Conservation (phyloP, 805 yeast species). For the Suhomyces pyralidae region DNA sequence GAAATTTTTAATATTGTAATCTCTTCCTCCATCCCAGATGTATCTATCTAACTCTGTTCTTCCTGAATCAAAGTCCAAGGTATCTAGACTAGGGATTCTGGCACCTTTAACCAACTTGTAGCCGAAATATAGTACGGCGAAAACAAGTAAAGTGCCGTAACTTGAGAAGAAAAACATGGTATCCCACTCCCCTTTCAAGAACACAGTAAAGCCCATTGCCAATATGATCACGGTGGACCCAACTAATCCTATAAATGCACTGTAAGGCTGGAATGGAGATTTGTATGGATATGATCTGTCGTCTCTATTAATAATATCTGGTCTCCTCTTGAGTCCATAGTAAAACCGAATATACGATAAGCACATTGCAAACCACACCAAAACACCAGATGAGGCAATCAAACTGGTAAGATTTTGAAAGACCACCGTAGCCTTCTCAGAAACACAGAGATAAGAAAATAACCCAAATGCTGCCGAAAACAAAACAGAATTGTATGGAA, state of each 20-base stretch:
- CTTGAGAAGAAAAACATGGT: conserved; percentile 60
- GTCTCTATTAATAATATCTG: conserved; percentile 62
- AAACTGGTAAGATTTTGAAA: conserved; percentile 67
- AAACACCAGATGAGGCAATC: conserved; percentile 69
- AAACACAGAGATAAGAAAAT: conserved; percentile 58
- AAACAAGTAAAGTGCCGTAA: conserved; percentile 59
- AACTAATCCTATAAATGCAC: conserved; percentile 59
- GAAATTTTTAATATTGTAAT: conserved; percentile 31
- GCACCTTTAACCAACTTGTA: conserved; percentile 63
- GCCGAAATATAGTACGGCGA: conserved; percentile 48
- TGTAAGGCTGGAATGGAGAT: conserved; percentile 67
- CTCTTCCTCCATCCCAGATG: conserved; percentile 74
- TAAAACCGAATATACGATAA: conserved; percentile 61
- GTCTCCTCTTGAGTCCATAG: conserved; percentile 56
- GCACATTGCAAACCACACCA: conserved; percentile 79
- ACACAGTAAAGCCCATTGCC: conserved; percentile 61
- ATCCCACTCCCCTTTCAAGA: conserved; percentile 56
- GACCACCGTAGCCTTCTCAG: conserved; percentile 54
- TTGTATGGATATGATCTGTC: conserved; percentile 65
- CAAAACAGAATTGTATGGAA: conserved; percentile 69
- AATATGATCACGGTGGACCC: conserved; percentile 52
- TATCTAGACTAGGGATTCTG: conserved; percentile 63
- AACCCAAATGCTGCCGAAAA: conserved; percentile 60
- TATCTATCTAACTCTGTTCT: conserved; percentile 78
- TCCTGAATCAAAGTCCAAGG: conserved; percentile 79